These are phyloP conservation scores for Apiosordaria backusii DNA, from an alignment of 495 filamentous ascomycete genomes.

Conservation along the genomic window DNA sequence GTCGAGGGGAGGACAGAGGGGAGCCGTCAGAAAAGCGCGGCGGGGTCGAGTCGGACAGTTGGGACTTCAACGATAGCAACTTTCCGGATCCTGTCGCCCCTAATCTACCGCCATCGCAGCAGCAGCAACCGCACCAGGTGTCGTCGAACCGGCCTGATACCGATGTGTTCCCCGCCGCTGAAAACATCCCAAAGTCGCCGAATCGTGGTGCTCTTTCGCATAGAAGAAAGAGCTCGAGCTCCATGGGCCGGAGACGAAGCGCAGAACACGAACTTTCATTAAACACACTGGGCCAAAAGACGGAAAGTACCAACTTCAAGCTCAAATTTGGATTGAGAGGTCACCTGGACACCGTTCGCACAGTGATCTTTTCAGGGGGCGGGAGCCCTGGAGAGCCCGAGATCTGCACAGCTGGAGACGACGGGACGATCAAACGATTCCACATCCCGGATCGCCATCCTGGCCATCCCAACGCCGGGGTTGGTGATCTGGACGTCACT, in stretches of 20 bases:
- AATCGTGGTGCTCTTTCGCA: conserved; percentile 67
- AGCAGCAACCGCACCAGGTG: conserved; percentile 32
- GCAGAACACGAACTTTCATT: conserved; percentile 52
- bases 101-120: conserved; percentile 14
- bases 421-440: conserved; percentile 94
- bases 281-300: conserved; percentile 43
- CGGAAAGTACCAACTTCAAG: conserved; percentile 74
- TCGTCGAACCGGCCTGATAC: conserved; percentile 66
- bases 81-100: conserved; percentile 45
- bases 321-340: conserved; percentile 88
- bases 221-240: conserved; percentile 75
- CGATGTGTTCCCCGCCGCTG: conserved; percentile 79
- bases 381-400: conserved; percentile 93
- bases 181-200: conserved; percentile 76
- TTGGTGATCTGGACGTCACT: conserved; percentile 80
- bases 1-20: conserved; percentile 37
- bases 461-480: conserved; percentile 47
- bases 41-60: conserved; percentile 63
- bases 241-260: conserved; percentile 54
- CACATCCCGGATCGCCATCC: conserved; percentile 73
- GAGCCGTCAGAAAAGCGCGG: conserved; percentile 32
- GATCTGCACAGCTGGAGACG: conserved; percentile 93
- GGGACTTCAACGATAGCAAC: conserved; percentile 84
- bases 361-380: conserved; percentile 92
- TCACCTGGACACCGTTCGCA: conserved; percentile 88